Base-by-base conservation (phyloP, 2,329 filamentous ascomycete genomes). In the Fusarium sp. region DNA sequence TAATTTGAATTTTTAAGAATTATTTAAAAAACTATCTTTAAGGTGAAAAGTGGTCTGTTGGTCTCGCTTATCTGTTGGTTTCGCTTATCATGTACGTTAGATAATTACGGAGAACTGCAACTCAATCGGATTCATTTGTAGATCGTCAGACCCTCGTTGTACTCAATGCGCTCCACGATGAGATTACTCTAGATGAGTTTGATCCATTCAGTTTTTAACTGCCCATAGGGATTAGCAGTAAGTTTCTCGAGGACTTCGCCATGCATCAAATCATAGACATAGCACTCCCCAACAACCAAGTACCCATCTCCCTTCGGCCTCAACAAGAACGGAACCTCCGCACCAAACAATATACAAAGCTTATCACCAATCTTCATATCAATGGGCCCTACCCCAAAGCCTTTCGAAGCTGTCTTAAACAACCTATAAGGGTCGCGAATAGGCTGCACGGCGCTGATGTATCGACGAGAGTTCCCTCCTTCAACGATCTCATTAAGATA, bases 391-490 rank as follows among this genome's bases (percentile, higher is more conserved):
- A 60, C 1, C 1, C 57, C 57, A 16, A 38, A 60, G 11, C 30
- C 11, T 9, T 19, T 30, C 9, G 25, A 19, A 0, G 8, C 8
- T 1, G 56, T 52, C 1, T n/a, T 19, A 1, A 38, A 52, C 1
- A 38, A 1, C 9, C 30, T 28, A 1, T 58, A 49, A 6, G 4
- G 0, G 7, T 4, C 0, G 0, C 9, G 54, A 4, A 58, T 0
- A 21, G 54, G 30, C 5, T 19, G 18, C 12, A 5, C 7, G 0
- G 32, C 54, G 6, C 23, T 37, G 10, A 58, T 35, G 0, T 49
- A 49, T 18, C 54, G 3, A 1, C 13, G 7, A 2, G 15, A 1
- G 0, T 8, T 13, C 0, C 56, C 23, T 0, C 4, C 11, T 30
- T 23, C 21, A n/a, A 3, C 10, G 0, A 49, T 16, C 6, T 23